phyloP scores from a whole-genome alignment of 441 rosid genomes.

The Aleurites moluccanus region DNA sequence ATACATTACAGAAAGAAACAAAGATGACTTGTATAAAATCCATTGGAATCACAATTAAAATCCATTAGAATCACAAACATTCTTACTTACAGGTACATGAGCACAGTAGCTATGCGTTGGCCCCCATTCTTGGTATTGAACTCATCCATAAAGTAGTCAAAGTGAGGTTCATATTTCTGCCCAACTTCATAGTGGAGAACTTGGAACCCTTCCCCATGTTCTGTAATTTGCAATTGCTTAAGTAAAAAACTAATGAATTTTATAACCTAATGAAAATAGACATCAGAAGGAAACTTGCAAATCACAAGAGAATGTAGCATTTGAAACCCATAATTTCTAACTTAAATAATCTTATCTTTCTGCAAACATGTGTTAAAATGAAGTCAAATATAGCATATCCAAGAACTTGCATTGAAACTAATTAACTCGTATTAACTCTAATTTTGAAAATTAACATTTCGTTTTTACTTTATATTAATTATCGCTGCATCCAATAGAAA shows the following conservation, averaged over 20 bases:
- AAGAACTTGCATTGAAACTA: neutral
- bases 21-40: neutral
- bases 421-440: neutral
- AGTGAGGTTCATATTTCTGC: constrained; percentile 88
- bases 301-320: constrained; percentile 2
- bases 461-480: neutral
- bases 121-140: constrained; percentile 86
- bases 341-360: neutral
- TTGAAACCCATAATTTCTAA: constrained; percentile 5
- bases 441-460: neutral
- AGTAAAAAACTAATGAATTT: neutral
- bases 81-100: constrained; percentile 85
- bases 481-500: neutral
- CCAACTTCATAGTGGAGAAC: constrained; percentile 91
- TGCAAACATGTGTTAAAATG: neutral
- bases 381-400: neutral
- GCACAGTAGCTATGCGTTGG: constrained; percentile 90
- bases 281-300: neutral
- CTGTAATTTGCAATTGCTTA: constrained; percentile 38
- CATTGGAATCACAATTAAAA: neutral
- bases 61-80: neutral
- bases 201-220: constrained; percentile 94
- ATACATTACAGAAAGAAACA: neutral
- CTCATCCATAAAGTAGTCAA: constrained; percentile 83
- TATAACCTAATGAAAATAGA: neutral